Base-by-base conservation (phyloP, 2,329 filamentous ascomycete species). In the Aspergillus japonicus region DNA sequence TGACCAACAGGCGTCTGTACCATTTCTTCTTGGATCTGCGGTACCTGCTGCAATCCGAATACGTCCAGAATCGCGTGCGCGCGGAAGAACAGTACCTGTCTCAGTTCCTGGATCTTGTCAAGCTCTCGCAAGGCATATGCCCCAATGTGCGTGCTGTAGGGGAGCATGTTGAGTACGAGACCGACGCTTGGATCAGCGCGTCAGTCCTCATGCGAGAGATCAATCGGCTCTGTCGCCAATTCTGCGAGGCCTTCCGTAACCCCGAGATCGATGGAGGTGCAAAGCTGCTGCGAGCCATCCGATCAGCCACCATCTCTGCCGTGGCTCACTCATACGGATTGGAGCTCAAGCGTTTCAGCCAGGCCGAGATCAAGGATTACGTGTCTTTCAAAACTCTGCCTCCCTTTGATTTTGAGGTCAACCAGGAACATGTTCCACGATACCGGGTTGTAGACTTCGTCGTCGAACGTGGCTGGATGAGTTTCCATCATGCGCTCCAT, bases 141-240 rank as follows among this genome's bases (percentile, higher is more conserved):
- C 95, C 95, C 1, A 99, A 98, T 69, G 83, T 93, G 50, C 86
- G 96, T 62, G 95, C 94, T 2, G 86, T 97, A 23, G 92, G 93
- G 16, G 95, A 98, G 71, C 95, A 99, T 73, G 91, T 99, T 33
- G 96, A 99, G 75, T 99, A 98, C 71, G 95, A 99, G 76, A 96
- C 93, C 2, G 96, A 99, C 77, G 90, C 92, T 21, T 99, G 95
- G 95, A 98, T 99, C 56, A 96, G 91, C 59, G 94, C 95, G 3
- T 96, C 93, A 6, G 83, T 98, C 54, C 90, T 99, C 59, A 97
- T 95, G 53, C 86, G 94, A 54, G 94, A 99, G 74, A 94, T 99
- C 74, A 98, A 98, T 72, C 87, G 91, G 56, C 84, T 98, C 42
- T 96, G 94, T 70, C 85, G 93, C 63, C 90, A 95, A 69, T 89